A percentile compares a stretch with the other conserved stretches of the same genome.
Evolutionary conservation across 257 asterid species (phyloP).

Genomic region (Solanum microdontum): DNA sequence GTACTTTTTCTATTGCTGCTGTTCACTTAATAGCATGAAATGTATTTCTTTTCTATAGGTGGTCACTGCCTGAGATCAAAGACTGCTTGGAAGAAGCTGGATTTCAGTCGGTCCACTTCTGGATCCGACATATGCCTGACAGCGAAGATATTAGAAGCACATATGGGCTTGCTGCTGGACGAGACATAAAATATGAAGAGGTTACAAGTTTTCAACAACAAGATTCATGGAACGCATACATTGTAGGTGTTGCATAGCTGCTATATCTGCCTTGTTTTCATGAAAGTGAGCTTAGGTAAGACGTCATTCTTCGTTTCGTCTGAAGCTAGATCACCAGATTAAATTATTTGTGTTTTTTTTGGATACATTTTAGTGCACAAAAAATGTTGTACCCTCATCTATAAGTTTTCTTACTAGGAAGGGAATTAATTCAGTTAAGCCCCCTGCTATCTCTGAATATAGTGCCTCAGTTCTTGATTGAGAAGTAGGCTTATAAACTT

Average conservation of each 20-base stretch:
- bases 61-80: constrained; percentile 91
- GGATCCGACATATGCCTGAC: constrained; percentile 88
- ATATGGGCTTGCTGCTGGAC: constrained; percentile 62
- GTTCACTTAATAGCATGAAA: background rate
- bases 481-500: background rate
- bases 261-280: background rate
- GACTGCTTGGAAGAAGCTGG: constrained; percentile 97
- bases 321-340: background rate
- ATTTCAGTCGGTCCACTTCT: constrained; percentile 61
- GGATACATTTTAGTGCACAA: background rate
- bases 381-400: background rate
- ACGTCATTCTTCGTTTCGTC: background rate
- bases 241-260: constrained; percentile 63
- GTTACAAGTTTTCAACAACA: constrained; percentile 73
- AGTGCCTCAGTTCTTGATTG: background rate
- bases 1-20: background rate
- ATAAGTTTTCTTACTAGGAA: background rate
- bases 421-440: background rate
- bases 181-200: constrained; percentile 76
- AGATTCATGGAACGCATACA: constrained; percentile 96
- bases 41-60: constrained; percentile 22
- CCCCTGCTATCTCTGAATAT: background rate
- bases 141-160: constrained; percentile 49
- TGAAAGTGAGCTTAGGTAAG: background rate
- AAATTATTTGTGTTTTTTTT: background rate